phyloP scores from a whole-genome alignment of 257 asterid species.

The Ophiorrhiza pumila region DNA sequence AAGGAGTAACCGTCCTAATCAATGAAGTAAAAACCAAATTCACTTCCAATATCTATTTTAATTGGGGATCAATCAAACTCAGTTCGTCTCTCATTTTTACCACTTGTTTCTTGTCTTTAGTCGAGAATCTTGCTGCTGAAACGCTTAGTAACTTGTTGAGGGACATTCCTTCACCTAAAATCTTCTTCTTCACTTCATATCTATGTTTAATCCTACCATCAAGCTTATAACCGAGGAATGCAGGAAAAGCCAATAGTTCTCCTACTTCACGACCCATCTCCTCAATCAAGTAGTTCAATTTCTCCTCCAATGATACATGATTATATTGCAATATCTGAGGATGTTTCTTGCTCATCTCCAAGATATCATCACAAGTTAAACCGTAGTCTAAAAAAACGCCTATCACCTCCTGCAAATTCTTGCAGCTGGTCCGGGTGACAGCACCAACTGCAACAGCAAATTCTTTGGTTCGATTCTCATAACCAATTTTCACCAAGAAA shows the following conservation, averaged over 20 bases:
- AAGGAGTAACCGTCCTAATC: not conserved
- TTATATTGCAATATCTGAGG: constrained; percentile 83
- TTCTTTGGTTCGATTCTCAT: constrained; percentile 52
- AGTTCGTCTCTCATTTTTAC: constrained; percentile 13
- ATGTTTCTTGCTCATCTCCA: constrained; percentile 88
- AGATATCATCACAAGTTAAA: constrained; percentile 58
- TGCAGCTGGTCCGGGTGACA: constrained; percentile 84
- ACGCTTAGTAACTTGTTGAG: constrained; percentile 78
- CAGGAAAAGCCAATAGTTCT: constrained; percentile 78
- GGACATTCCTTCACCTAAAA: constrained; percentile 72
- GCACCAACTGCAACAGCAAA: constrained; percentile 90
- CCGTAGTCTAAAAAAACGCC: constrained; percentile 70
- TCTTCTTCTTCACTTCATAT: constrained; percentile 57
- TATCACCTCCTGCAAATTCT: constrained; percentile 69
- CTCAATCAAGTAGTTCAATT: constrained; percentile 69
- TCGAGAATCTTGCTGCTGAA: constrained; percentile 63
- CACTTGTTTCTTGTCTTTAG: constrained; percentile 37
- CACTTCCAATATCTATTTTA: not conserved
- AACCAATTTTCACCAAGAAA: constrained; percentile 72
- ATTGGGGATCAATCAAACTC: constrained; percentile 17
- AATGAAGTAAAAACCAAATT: not conserved
- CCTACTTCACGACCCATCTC: constrained; percentile 90
- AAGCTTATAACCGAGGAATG: constrained; percentile 86
- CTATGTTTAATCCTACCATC: constrained; percentile 80
- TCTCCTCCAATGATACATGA: constrained; percentile 72